Evolutionary conservation across 192 early-diverging fungal genomes (phyloP).

Genomic region (Anaeromyces robustus): DNA sequence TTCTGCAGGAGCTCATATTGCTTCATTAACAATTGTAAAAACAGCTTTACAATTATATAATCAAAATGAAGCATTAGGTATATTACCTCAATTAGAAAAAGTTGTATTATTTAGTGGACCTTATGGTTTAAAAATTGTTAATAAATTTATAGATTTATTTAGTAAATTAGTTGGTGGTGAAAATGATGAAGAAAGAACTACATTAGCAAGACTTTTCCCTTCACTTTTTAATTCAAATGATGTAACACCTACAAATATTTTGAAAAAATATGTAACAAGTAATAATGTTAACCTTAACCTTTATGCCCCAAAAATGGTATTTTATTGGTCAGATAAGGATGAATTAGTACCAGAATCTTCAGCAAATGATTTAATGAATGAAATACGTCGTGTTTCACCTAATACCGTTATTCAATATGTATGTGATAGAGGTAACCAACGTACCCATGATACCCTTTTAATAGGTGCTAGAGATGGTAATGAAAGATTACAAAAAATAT

Average conservation of each 20-base stretch:
- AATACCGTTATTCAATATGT: not conserved
- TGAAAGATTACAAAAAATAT: not conserved
- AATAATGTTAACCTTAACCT: not conserved
- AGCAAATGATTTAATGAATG: not conserved
- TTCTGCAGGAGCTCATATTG: not conserved
- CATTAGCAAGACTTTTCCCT: not conserved
- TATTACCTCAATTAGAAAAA: not conserved
- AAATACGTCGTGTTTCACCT: not conserved
- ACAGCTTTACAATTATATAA: not conserved
- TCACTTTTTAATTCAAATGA: not conserved
- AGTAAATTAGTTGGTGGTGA: too few relatives aligned
- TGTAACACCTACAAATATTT: not conserved
- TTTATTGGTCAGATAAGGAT: not conserved
- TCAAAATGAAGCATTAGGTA: not conserved
- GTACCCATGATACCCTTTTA: not conserved
- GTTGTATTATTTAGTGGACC: not conserved
- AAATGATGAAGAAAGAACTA: not conserved
- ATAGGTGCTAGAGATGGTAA: not conserved
- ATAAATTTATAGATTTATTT: too few relatives aligned
- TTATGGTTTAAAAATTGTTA: not conserved
- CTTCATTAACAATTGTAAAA: not conserved
- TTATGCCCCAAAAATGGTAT: not conserved
- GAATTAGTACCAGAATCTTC: not conserved
- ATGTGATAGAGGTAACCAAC: not conserved
- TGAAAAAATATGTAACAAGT: not conserved